Evolutionary conservation across 2,329 filamentous ascomycete genomes (phyloP).

Genomic region (Colletotrichum tropicale): DNA sequence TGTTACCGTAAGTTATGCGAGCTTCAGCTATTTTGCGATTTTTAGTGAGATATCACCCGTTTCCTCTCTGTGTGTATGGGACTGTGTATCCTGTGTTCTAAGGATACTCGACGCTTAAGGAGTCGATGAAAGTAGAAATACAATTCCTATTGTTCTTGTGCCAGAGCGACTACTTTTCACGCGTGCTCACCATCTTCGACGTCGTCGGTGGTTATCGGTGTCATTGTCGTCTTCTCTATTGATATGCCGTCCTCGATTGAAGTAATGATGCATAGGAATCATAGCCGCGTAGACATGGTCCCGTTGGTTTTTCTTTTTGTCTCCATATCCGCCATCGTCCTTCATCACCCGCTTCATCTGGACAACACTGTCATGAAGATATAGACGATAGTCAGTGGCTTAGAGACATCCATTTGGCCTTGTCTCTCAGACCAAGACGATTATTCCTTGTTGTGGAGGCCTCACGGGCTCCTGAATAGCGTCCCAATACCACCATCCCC

Average conservation of each 20-base stretch:
- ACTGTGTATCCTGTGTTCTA: not conserved
- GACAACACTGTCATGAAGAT: not conserved
- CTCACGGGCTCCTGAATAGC: accelerated
- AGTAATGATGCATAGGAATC: no score
- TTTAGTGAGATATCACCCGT: not conserved
- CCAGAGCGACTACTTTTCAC: not conserved
- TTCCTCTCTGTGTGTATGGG: not conserved
- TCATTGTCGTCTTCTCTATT: not conserved
- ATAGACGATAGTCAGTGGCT: accelerated
- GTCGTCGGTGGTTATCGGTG: not conserved
- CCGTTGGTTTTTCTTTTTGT: not conserved
- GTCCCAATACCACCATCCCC: not conserved
- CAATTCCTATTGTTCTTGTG: not conserved
- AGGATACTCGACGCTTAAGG: not conserved
- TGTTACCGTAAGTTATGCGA: not conserved
- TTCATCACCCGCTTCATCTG: not conserved
- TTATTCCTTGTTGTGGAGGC: not conserved
- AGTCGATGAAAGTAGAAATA: accelerated
- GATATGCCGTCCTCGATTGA: not conserved
- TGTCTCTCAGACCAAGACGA: not conserved
- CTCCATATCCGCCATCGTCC: not conserved
- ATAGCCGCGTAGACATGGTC: no score
- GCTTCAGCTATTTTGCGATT: not conserved
- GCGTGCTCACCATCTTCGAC: not conserved
- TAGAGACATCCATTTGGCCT: not conserved